These are phyloP conservation scores for Phyllosticta capitalensis DNA, from an alignment of 2,329 filamentous ascomycete genomes.

Conservation along the genomic window DNA sequence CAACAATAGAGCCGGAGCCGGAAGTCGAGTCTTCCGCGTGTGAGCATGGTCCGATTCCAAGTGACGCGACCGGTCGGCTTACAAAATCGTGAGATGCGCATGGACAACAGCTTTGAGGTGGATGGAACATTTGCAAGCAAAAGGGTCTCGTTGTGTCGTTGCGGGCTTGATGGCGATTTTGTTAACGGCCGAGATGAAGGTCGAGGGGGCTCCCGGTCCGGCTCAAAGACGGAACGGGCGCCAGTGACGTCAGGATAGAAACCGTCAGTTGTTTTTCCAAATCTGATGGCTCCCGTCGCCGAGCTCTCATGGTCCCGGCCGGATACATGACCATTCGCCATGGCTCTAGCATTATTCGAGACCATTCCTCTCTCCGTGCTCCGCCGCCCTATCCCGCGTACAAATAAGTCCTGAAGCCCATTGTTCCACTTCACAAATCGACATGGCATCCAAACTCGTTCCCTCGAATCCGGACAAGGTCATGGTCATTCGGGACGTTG, in stretches of 20 bases:
- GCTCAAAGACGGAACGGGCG: neutral
- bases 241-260: neutral
- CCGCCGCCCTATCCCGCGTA: neutral
- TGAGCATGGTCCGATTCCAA: neutral
- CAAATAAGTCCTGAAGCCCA: neutral
- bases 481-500: slow-evolving; percentile 83
- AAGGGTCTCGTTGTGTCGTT: neutral
- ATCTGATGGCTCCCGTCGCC: neutral
- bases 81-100: neutral
- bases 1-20: neutral
- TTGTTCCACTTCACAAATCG: slow-evolving; percentile 6
- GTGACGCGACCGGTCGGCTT: neutral
- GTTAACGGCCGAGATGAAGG: neutral
- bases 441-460: slow-evolving; percentile 31
- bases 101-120: neutral
- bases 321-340: neutral
- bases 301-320: neutral
- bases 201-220: neutral
- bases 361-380: neutral
- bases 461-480: slow-evolving; percentile 64
- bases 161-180: neutral
- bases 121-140: neutral
- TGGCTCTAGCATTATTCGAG: neutral
- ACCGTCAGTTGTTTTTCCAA: neutral
- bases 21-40: neutral